Percentiles rank a stretch among this genome's conserved stretches.
Conservation (phyloP, 2,329 filamentous ascomycete species). For the Sarocladium oryzae region DNA sequence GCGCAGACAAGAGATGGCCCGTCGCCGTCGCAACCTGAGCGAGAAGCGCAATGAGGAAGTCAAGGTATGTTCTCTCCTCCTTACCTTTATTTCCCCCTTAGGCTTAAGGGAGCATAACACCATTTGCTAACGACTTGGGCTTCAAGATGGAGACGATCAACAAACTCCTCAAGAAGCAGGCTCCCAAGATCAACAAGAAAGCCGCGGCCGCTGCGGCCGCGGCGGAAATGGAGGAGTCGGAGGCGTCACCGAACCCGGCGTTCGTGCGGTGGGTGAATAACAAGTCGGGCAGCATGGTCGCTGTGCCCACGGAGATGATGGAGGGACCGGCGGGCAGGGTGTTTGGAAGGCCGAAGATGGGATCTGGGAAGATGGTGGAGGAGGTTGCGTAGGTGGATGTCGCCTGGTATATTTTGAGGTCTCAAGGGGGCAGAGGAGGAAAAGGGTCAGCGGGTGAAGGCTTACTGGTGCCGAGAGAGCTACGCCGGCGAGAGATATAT, state of each 20-base stretch:
- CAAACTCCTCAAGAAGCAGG: constrained; percentile 80
- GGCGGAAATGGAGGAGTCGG: constrained; percentile 35
- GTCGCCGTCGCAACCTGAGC: constrained; percentile 54
- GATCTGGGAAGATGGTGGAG: constrained; percentile 45
- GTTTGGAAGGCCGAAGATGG: constrained; percentile 36
- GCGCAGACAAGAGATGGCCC: constrained; percentile 56
- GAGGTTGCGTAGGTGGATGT: constrained; percentile 32
- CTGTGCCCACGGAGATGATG: constrained; percentile 63
- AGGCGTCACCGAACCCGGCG: constrained; percentile 44
- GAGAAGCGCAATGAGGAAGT: constrained; percentile 60
- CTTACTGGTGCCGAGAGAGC: no score
- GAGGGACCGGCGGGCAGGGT: constrained; percentile 53
- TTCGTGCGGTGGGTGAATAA: constrained; percentile 68
- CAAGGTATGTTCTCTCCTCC: constrained; percentile 50
- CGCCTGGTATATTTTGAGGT: no score
- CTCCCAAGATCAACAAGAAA: constrained; percentile 63
- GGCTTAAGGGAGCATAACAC: no score
- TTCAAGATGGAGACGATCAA: constrained; percentile 94
- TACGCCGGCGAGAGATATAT: no score
- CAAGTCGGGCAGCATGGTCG: constrained; percentile 55
- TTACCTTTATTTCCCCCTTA: no score
- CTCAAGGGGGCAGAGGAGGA: no score
- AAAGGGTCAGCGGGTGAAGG: no score
- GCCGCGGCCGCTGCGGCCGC: constrained; percentile 29
- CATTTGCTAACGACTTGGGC: no score